Evolutionary conservation across 176 grass and related monocot genomes (phyloP), one percentile per base, ranked within the genome.

Genomic region (Zoysia japonica): DNA sequence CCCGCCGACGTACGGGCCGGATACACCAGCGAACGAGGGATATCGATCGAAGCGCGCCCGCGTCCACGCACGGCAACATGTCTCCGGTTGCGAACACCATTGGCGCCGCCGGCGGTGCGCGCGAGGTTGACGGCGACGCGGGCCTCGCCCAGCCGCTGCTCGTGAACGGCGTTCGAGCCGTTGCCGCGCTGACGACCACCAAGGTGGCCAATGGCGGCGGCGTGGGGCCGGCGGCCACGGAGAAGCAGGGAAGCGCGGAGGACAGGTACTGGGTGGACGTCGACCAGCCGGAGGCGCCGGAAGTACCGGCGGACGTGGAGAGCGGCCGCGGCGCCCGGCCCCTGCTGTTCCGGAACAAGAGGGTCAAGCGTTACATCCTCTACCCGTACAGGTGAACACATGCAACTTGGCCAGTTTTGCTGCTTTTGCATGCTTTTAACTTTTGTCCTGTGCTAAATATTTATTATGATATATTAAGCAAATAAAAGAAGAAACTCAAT

Each of bases 281-380:
- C 65, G 42, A 68, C 15, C 41, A 68, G 65, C 39, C 39, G 37
- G 62, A 68, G 41, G 15, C 65, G 41, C 0, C 41, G 62, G 62
- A 17, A 28, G 28, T 0, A 13, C 14, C 66, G 15, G 42, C 42
- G 13, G 64, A 66, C 6, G 12, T 40, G 40, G 66, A 47, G 66
- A 47, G 42, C 2, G 66, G 66, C 43, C 9, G 9, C 28, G 43
- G 3, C 66, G 1, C 8, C 43, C 40, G 40, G 12, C 42, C 66
- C 2, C 43, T 68, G 7, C 43, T 68, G 66, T 68, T 68, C 42
- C 66, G 66, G 66, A 68, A 20, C 42, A 46, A 68, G 42, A 46
- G 14, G 42, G 42, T 68, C 65, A 68, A 68, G 65, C 16, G 65
- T 42, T 2, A 2, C 41, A 68, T 68, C 40, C 41, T 68, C 16